Conservation (phyloP, 257 asterid genomes). For the Ilex asprella region DNA sequence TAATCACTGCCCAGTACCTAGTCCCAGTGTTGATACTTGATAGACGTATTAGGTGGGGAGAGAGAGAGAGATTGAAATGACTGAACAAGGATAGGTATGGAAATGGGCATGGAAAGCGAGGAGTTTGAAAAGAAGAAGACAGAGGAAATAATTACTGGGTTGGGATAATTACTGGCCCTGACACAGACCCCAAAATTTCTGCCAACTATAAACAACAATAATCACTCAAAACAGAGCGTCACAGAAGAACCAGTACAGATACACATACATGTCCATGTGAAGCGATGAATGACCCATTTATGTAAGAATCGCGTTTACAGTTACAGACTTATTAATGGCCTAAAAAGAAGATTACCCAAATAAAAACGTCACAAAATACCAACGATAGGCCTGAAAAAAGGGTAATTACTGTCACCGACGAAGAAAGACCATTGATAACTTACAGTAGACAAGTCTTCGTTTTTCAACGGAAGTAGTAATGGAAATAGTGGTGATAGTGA, state of each 20-base stretch:
- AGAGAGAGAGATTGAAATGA: slow-evolving; percentile 10
- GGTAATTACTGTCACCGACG: too few species aligned
- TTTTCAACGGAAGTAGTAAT: neutral
- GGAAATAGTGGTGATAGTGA: slow-evolving; percentile 16
- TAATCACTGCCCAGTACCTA: neutral
- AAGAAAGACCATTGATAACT: too few species aligned
- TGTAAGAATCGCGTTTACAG: slow-evolving; percentile 10
- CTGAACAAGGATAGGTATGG: slow-evolving; percentile 8
- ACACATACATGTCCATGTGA: neutral
- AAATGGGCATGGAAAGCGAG: slow-evolving; percentile 10
- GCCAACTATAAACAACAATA: slow-evolving; percentile 43
- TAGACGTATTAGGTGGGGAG: slow-evolving; percentile 2
- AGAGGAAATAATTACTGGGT: slow-evolving; percentile 17
- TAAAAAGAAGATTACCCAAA: too few species aligned
- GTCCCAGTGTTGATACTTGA: too few species aligned
- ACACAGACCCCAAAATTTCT: slow-evolving; percentile 39
- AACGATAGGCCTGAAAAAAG: too few species aligned
- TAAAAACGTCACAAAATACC: too few species aligned
- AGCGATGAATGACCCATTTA: slow-evolving; percentile 26
- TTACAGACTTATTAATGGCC: too few species aligned
- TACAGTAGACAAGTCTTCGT: too few species aligned
- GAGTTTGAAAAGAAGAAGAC: slow-evolving; percentile 4
- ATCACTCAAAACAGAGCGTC: slow-evolving; percentile 21
- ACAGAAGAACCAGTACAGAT: slow-evolving; percentile 16
- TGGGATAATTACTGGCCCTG: slow-evolving; percentile 10